These are phyloP conservation scores for Trichophyton simii DNA, from an alignment of 2,329 filamentous ascomycete genomes.

Conservation along the genomic window DNA sequence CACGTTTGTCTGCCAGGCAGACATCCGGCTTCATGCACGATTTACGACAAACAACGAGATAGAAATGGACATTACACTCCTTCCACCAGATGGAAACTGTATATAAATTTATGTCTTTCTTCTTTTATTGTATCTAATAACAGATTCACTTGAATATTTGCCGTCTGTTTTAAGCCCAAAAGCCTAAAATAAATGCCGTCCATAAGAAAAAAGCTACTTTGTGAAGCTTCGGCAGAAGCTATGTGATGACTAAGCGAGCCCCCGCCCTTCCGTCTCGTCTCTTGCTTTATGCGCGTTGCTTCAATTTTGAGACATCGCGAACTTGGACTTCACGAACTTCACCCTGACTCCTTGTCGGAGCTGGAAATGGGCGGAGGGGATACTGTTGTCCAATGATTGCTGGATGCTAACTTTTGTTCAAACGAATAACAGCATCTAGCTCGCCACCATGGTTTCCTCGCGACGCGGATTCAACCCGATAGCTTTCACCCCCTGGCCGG, in stretches of 20 bases:
- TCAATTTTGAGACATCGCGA: not conserved
- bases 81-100: not conserved
- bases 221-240: not conserved
- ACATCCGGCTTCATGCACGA: not conserved
- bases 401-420: not conserved
- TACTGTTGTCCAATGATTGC: not conserved
- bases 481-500: constrained; percentile 66
- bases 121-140: not conserved
- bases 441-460: constrained; percentile 21
- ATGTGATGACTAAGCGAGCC: not conserved
- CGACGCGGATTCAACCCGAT: constrained; percentile 37
- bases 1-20: not conserved
- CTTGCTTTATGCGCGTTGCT: not conserved
- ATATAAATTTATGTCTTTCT: not conserved
- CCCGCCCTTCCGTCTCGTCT: not conserved
- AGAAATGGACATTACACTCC: not conserved
- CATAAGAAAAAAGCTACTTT: not conserved
- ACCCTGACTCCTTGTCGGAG: not conserved
- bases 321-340: not conserved
- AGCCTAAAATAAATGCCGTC: not conserved
- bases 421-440: not conserved
- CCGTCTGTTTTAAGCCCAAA: too few species aligned
- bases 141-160: not conserved
- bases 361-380: not conserved
- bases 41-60: not conserved